These are phyloP conservation scores for Fusarium humuli DNA, from an alignment of 2,329 filamentous ascomycete species.

Conservation along the genomic window DNA sequence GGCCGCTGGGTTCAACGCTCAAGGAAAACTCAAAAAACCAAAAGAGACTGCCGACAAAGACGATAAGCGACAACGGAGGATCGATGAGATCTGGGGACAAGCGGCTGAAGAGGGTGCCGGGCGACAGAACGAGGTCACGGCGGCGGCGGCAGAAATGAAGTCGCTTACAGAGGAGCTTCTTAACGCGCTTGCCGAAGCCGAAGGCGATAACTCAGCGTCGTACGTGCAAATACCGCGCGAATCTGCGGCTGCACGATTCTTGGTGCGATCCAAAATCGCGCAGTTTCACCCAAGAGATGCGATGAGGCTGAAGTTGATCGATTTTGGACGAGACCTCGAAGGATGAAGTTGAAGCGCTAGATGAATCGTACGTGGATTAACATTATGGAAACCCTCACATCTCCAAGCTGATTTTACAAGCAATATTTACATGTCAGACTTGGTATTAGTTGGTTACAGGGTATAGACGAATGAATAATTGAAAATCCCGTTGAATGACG, in stretches of 20 bases:
- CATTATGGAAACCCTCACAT: not conserved
- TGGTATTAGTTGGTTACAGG: not conserved
- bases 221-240: conserved; percentile 71
- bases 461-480: not conserved
- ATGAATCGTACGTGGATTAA: not conserved
- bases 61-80: conserved; percentile 68
- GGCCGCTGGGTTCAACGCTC: conserved; percentile 68
- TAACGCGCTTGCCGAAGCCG: conserved; percentile 66
- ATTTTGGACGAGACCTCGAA: conserved; percentile 73
- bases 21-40: conserved; percentile 66
- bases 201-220: conserved; percentile 65
- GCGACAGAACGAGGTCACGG: conserved; percentile 61
- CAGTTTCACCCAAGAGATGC: conserved; percentile 75
- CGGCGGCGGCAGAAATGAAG: conserved; percentile 68
- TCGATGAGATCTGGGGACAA: conserved; percentile 72
- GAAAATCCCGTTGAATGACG: conserved; percentile 7
- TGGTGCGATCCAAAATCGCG: conserved; percentile 73
- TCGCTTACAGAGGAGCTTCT: conserved; percentile 70
- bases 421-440: not conserved
- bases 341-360: conserved; percentile 52
- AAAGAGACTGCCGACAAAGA: conserved; percentile 54
- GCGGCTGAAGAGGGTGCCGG: conserved; percentile 38
- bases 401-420: not conserved
- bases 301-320: conserved; percentile 67
- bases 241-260: conserved; percentile 71